Evolutionary conservation across 1,284 basidiomycete genomes (phyloP), one percentile per base, ranked within the genome.

Genomic region (Chalciporus sp.): DNA sequence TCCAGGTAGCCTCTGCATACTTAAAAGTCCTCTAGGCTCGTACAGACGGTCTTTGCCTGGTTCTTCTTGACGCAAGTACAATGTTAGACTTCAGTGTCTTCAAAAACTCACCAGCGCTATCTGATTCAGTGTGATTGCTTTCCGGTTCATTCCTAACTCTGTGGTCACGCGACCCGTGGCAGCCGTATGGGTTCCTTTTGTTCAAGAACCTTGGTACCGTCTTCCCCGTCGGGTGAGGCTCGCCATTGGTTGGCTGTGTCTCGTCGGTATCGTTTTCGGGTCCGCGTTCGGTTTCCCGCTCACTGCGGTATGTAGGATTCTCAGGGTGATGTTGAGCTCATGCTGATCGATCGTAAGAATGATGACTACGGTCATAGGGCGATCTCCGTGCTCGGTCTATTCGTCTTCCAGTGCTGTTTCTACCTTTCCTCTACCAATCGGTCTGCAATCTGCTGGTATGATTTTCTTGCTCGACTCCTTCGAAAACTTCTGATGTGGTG

Each of bases 11-110:
- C 46, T 19, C 10, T 35, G 28, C n/a, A 37, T 53, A 50, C 59
- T 70, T 52, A 62, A 42, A 59, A 45, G 16, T 43, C 17, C 33
- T 49, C 8, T 27, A 68, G 88, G 88, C 81, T 92, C 58, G 85
- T 88, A 7, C 88, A 91, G 70, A 88, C 89, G 0, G 47, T 92
- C 42, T 88, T 86, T 62, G 87, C 90, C 4, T 93, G 90, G 91
- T 83, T 83, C 51, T 91, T 92, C 74, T 75, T 92, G 59, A 58
- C 80, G 85, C 86, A 60, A 61, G 81, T 74, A 29, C 35, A 52
- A 40, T 7, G 7, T 23, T 51, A 28, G n/a, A 3, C 14, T 52
- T 28, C 28, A 33, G 40, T 5, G 10, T 51, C 23, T 41, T 45
- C 26, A 39, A 48, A 1, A 2, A 16, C 28, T n/a, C 11, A 43